phyloP scores from a whole-genome alignment of 2,329 filamentous ascomycete species.

The Alternaria angustiovoidea region DNA sequence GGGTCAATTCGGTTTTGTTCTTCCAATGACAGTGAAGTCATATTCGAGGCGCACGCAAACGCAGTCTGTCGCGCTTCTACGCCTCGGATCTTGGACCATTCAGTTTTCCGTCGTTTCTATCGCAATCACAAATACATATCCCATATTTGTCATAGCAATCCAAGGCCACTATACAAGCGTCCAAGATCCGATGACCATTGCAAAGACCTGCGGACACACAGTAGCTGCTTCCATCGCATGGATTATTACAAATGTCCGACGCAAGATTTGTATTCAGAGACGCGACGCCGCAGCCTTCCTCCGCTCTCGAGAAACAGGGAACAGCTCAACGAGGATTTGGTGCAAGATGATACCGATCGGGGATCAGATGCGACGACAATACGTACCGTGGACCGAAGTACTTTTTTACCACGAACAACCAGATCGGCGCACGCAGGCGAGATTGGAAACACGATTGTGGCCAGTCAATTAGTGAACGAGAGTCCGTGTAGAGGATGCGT shows the following conservation, averaged over 20 bases:
- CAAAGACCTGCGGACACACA: not conserved
- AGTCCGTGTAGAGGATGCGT: slow-evolving; percentile 16
- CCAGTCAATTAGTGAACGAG: slow-evolving; percentile 27
- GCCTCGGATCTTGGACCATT: not conserved
- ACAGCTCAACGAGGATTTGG: slow-evolving; percentile 29
- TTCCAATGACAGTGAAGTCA: slow-evolving; percentile 2
- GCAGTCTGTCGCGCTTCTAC: not conserved
- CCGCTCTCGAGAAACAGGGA: slow-evolving; percentile 21
- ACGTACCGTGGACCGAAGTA: slow-evolving; percentile 6
- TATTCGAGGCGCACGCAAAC: slow-evolving; percentile 2
- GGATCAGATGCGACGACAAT: slow-evolving; percentile 34
- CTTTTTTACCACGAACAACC: not conserved
- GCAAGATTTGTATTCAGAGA: slow-evolving; percentile 26
- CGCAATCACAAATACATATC: not conserved
- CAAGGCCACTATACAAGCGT: not conserved
- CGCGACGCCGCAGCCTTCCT: slow-evolving; percentile 23
- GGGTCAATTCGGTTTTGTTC: not conserved
- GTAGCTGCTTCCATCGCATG: slow-evolving; percentile 20
- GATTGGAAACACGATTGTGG: slow-evolving; percentile 18
- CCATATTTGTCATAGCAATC: not conserved
- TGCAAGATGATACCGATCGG: slow-evolving; percentile 26
- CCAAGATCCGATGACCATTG: not conserved
- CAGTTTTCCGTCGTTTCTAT: not conserved
- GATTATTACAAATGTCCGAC: slow-evolving; percentile 35
- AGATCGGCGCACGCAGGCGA: slow-evolving; percentile 12